phyloP scores from a whole-genome alignment of 108 stramenopile species.

The Pseudonitzschia multiseries region DNA sequence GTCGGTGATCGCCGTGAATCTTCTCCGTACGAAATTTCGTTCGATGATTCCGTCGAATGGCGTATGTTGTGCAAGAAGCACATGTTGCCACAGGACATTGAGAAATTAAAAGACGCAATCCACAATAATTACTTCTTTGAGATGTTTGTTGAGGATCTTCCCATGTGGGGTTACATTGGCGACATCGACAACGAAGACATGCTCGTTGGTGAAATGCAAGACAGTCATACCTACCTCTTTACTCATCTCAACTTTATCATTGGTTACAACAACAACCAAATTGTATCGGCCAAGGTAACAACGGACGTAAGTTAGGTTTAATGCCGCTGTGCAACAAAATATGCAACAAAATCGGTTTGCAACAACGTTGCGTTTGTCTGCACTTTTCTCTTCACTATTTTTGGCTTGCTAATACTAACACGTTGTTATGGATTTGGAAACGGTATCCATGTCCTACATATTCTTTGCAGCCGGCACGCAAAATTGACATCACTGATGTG shows the following conservation, averaged over 20 bases:
- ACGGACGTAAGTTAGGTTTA: conserved; percentile 58
- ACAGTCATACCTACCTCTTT: conserved; percentile 78
- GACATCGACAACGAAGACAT: conserved; percentile 79
- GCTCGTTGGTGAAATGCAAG: conserved; percentile 65
- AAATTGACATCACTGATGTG: conserved; percentile 91
- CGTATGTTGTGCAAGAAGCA: conserved; percentile 85
- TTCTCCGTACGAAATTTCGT: conserved; percentile 88
- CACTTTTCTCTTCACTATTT: not conserved
- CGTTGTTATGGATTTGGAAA: not conserved
- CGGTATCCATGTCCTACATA: too few species aligned
- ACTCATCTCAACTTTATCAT: conserved; percentile 91
- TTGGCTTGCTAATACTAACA: not conserved
- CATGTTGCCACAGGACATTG: conserved; percentile 56
- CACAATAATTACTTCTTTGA: conserved; percentile 97
- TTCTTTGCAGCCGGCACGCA: conserved; percentile 50
- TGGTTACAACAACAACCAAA: conserved; percentile 88
- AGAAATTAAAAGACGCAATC: conserved; percentile 81
- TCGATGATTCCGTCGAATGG: conserved; percentile 82
- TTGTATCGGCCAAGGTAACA: conserved; percentile 87
- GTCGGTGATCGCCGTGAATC: conserved; percentile 93
- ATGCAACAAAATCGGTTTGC: too few species aligned
- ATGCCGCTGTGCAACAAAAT: not conserved
- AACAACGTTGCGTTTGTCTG: not conserved
- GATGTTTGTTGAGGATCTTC: conserved; percentile 97
- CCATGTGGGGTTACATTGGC: conserved; percentile 97